These are phyloP conservation scores for Alternaria brassicicola DNA, from an alignment of 2,329 filamentous ascomycete genomes.

Conservation along the genomic window DNA sequence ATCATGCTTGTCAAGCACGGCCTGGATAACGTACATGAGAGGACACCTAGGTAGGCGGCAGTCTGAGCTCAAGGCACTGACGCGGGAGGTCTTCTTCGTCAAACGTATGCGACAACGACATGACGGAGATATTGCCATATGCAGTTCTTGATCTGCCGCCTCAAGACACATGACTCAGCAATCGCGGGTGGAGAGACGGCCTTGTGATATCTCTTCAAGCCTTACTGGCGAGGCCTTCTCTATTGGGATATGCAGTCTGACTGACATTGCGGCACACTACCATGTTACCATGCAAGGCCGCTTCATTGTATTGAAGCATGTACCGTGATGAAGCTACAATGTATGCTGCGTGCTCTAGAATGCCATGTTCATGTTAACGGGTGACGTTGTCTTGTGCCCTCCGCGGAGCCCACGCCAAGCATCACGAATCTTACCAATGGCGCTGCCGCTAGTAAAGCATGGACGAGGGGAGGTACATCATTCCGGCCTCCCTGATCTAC, in stretches of 20 bases:
- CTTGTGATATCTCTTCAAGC: background rate
- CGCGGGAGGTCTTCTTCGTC: background rate
- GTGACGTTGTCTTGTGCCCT: conserved; percentile 10
- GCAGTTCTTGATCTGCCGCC: background rate
- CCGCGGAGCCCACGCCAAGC: conserved; percentile 13
- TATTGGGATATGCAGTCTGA: background rate
- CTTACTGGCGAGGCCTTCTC: background rate
- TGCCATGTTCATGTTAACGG: background rate
- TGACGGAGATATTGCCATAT: background rate
- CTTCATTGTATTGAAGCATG: background rate
- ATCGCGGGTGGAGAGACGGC: background rate
- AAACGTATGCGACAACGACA: background rate
- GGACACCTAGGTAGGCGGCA: background rate
- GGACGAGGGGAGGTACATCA: conserved; percentile 10
- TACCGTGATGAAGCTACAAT: background rate
- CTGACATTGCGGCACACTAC: background rate
- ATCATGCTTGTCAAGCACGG: background rate
- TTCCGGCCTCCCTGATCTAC: conserved; percentile 9
- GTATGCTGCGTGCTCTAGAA: background rate
- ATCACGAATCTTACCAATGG: conserved; percentile 17
- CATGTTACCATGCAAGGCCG: background rate
- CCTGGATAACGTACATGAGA: background rate
- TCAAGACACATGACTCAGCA: background rate
- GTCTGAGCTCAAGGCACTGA: background rate
- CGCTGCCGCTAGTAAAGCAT: conserved; percentile 12